Base-by-base conservation (phyloP, 495 filamentous ascomycete species). In the Aspergillus sclerotiicarbonarius region DNA sequence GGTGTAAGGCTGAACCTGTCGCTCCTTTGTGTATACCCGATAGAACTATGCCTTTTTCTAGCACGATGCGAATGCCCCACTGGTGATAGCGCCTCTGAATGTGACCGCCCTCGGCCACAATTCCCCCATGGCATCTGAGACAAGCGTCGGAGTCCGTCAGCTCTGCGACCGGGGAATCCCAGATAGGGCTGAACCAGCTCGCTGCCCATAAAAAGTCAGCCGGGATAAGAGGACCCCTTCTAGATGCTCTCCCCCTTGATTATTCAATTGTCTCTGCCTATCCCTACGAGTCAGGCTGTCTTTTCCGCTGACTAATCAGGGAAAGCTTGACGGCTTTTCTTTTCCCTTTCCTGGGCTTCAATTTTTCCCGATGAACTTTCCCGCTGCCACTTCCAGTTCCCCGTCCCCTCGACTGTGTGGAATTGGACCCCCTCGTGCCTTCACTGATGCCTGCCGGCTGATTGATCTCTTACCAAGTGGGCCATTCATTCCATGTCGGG, bases 401-500 rank as follows among this genome's bases (percentile, higher is more conserved):
- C 19, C 45, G 37, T 41, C 37, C 37, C 37, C 37, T 41, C 13
- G 4, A n/a, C 15, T n/a, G 9, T n/a, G 5, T 41, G 37, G 37
- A 41, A n/a, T n/a, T n/a, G 37, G 33, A 3, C 33, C 1, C 8
- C 51, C 49, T 29, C 12, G 13, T 9, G 8, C 25, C 45, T 45
- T 51, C 35, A 53, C 62, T 62, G 21, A 65, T 65, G 59, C 46
- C 62, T 59, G 18, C 57, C 33, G 57, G 20, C 49, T 56, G 57
- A 56, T 43, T 44, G 16, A 49, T 46, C 57, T 12, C 31, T 46
- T 35, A 33, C 50, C 64, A 53, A 56, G 61, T 62, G 64, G 68
- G 63, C 63, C 57, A 51, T 57, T 62, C 64, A 49, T 56, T 61
- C 56, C 51, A 77, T 75, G 71, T 74, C 70, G 57, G 74, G 74